Conservation (phyloP, 345 rosid genomes). For the Odontarrhena argentea region DNA sequence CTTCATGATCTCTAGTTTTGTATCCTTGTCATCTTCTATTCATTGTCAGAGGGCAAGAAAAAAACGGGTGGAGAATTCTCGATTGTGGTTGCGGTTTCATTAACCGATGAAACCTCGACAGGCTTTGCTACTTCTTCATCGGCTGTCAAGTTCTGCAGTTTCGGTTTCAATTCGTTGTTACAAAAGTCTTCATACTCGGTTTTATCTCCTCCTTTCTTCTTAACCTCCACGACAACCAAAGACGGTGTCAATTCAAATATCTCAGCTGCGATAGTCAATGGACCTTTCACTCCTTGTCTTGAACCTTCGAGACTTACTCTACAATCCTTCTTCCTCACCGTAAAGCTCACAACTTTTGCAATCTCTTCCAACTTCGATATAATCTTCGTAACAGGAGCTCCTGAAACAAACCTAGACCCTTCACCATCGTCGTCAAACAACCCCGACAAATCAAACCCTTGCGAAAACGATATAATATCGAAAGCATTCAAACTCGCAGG, state of each 20-base stretch:
- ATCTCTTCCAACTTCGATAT: constrained; percentile 79
- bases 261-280: constrained; percentile 65
- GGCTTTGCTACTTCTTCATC: constrained; percentile 51
- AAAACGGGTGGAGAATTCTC: constrained; percentile 33
- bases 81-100: background rate
- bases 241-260: constrained; percentile 70
- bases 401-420: constrained; percentile 63
- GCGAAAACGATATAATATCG: constrained; percentile 71
- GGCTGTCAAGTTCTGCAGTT: constrained; percentile 59
- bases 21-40: constrained; percentile 44
- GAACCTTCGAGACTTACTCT: constrained; percentile 73
- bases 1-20: constrained; percentile 24
- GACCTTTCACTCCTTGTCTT: constrained; percentile 69
- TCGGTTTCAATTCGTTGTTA: constrained; percentile 71
- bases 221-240: constrained; percentile 81
- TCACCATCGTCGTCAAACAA: constrained; percentile 78
- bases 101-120: constrained; percentile 8
- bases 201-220: constrained; percentile 89
- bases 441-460: constrained; percentile 67
- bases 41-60: constrained; percentile 68
- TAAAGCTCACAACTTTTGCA: constrained; percentile 64
- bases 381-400: constrained; percentile 65
- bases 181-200: constrained; percentile 86
- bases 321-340: constrained; percentile 78
- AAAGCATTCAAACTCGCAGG: constrained; percentile 80